Base-by-base conservation (phyloP, 495 filamentous ascomycete genomes). In the Xanthoparmelia taractica region DNA sequence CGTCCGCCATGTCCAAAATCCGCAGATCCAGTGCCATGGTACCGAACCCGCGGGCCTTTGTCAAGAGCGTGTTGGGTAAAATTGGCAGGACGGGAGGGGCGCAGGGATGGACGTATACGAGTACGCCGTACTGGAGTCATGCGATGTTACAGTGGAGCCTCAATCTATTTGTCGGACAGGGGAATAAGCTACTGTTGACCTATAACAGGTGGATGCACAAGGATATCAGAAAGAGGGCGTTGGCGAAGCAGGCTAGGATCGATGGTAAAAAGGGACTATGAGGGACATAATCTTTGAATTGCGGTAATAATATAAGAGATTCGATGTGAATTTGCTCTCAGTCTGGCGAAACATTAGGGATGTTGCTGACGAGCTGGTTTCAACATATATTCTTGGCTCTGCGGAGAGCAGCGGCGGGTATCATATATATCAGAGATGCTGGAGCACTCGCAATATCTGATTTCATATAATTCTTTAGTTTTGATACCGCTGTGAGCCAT, bases 1-100 rank as follows among this genome's bases (percentile, higher is more conserved):
- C 90, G 29, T 89, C 87, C 18, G 91, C 94, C 60, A 97, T 99
- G 95, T 90, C 85, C 72, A 99, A 99, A 84, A 82, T 99, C 65
- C 84, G 91, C 65, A 84, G 83, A 59, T 77, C 91, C 2, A 91
- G 83, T 67, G 73, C 84, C 41, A 72, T 89, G 67, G 89, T 96
- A 60, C 94, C 95, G 15, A 90, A 78, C 61, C 88, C 93, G 8
- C 87, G 85, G 73, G 76, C 78, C 48, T 97, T 97, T 72, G 95
- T 99, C 23, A 82, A 82, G 64, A 76, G 88, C 4, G 84, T 87
- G 10, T 77, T 99, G 68, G 77, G 81, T 48, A 96, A 91, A 82
- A 83, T 99, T 65, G 92, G 93, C 10, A 77, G 85, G 52, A 85
- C 82, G 67, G 85, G 91, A 61, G 90, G 88, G 45, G 85, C 87